A percentile compares a stretch with the other conserved stretches of the same genome.
Conservation (phyloP, 1,284 basidiomycete genomes). For the Lentinula novae-zelandiae region DNA sequence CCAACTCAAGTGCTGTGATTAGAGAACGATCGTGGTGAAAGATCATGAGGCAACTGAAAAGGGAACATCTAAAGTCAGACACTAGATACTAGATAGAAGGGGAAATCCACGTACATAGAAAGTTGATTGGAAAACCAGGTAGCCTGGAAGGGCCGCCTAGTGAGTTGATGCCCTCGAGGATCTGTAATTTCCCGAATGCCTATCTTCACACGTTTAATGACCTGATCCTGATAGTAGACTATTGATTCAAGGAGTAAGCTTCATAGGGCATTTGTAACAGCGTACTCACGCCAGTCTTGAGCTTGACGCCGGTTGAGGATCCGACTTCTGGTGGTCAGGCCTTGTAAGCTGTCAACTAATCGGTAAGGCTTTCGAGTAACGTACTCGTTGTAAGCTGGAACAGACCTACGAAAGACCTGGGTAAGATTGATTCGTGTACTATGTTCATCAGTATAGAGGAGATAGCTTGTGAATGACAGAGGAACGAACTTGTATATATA, state of each 20-base stretch:
- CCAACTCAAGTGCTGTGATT: conserved; percentile 60
- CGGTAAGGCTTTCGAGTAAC: conserved; percentile 17
- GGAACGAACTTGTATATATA: conserved; percentile 68
- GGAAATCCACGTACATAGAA: conserved; percentile 41
- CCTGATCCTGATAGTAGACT: conserved; percentile 64
- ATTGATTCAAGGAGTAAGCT: neutral
- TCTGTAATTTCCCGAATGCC: conserved; percentile 46
- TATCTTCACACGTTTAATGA: conserved; percentile 50
- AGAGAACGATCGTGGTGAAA: conserved; percentile 62
- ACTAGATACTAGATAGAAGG: neutral
- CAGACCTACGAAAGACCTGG: conserved; percentile 62
- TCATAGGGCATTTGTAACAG: neutral
- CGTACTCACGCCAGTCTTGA: conserved; percentile 70
- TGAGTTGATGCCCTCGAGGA: conserved; percentile 47
- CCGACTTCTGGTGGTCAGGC: conserved; percentile 36
- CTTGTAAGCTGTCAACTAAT: conserved; percentile 38
- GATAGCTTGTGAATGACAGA: conserved; percentile 11
- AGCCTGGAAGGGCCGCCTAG: conserved; percentile 63
- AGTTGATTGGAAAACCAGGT: conserved; percentile 71
- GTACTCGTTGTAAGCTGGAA: conserved; percentile 23
- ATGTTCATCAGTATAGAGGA: conserved; percentile 7
- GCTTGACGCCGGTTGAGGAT: conserved; percentile 64
- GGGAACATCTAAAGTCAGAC: neutral
- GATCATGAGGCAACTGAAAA: conserved; percentile 54
- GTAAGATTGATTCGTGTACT: conserved; percentile 69